Base-by-base conservation (phyloP, 805 yeast genomes). In the Trichomonascus vanleenenianus region DNA sequence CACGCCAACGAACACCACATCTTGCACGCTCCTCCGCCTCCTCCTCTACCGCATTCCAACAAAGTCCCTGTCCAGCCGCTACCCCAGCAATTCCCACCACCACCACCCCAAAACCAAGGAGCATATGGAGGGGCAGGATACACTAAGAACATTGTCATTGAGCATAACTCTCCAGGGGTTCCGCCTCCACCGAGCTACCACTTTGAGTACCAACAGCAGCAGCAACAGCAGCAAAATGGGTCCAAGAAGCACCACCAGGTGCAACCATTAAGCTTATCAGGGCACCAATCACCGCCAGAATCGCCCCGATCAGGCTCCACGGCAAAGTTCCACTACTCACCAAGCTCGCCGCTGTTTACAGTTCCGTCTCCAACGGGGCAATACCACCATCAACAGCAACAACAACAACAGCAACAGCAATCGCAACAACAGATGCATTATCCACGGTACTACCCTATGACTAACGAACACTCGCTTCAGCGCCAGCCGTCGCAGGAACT, bases 1-100 rank as follows among this genome's bases (percentile, higher is more conserved):
- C 88, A 83, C 53, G 79, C 81, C 38, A 70, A 69, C 52, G 78
- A 75, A 50, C 61, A 58, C 34, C 64, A 58, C 51, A 44, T 56
- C n/a, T 32, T 56, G 42, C 56, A 49, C 43, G 51, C 57, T 9
- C 51, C 51, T 2, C 51, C 51, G 2, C 56, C 56, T 10, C 50
- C 53, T 7, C 50, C 51, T 8, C 38, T 37, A 25, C 44, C 47
- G 27, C 25, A 49, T 44, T 39, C 51, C 4, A 35, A 36, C 30
- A 37, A 42, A 37, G 46, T 35, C 12, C 31, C 40, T 3, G 35
- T 15, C 18, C 43, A 40, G 16, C 30, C 20, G 12, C 16, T 12
- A 22, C 27, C 22, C 10, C 39, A 16, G n/a, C 39, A 35, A 9
- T 33, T 48, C 3, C 12, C 43, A 14, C 18, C 46, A 22, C 11